Base-by-base conservation (phyloP, 75 land plant genomes). In the Isoetes taiwanensis region DNA sequence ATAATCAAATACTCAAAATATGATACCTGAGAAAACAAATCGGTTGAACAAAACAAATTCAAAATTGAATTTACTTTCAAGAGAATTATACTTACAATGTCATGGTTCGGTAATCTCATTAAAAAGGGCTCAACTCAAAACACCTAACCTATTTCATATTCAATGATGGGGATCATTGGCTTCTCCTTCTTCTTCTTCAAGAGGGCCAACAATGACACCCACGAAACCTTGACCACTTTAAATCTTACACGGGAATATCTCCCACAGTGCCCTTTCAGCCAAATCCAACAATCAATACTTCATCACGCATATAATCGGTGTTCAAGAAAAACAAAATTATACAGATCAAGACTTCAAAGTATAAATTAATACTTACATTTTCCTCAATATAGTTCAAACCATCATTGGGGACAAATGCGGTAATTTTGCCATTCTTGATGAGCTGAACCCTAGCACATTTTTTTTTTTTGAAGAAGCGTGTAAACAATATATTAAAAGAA, bases 111-210 rank as follows among this genome's bases (percentile, higher is more conserved):
- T n/a, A n/a, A n/a, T n/a, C n/a, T n/a, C n/a, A n/a, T n/a, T n/a
- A n/a, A n/a, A n/a, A n/a, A n/a, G n/a, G n/a, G n/a, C n/a, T n/a
- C n/a, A n/a, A n/a, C n/a, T n/a, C n/a, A n/a, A n/a, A n/a, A n/a
- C n/a, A n/a, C n/a, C n/a, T n/a, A n/a, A n/a, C n/a, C n/a, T n/a
- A n/a, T n/a, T n/a, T n/a, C n/a, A n/a, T n/a, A n/a, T n/a, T n/a
- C n/a, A n/a, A n/a, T n/a, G n/a, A n/a, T n/a, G n/a, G n/a, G n/a
- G n/a, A n/a, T n/a, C n/a, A n/a, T n/a, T n/a, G 50, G 50, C 16
- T 46, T 46, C 50, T 46, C 50, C 50, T 46, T 46, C 50, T 46
- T 46, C 50, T 46, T 23, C 50, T 46, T 46, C 25, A 46, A 46
- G 50, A 46, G 50, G 8, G 50, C 50, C n/a, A 46, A n/a, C 5